Evolutionary conservation across 176 grass and related monocot genomes (phyloP), one percentile per base, ranked within the genome.

Genomic region (Aegilops longissima): DNA sequence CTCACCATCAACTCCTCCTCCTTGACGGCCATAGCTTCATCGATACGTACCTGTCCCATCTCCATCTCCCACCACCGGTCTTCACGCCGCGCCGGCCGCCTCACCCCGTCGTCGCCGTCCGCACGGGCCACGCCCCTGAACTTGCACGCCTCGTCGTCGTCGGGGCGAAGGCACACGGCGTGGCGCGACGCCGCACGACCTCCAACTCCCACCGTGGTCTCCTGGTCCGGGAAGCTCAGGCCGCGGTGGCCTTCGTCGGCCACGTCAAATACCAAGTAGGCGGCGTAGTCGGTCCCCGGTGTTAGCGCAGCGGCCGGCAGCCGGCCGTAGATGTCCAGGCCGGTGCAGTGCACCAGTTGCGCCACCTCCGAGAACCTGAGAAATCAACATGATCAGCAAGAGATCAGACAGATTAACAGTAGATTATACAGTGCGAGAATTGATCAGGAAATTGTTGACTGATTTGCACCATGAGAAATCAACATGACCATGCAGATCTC

Each of bases 1-100:
- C 70, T 74, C 17, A 66, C 76, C 76, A 58, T n/a, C 29, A 88
- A 80, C 51, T 69, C 88, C 7, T 80, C 76, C 21, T 45, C 38
- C 38, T n/a, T 36, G 11, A 23, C 5, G 21, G 21, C 24, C 24
- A 8, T 11, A 1, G 73, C 10, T 25, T 47, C 69, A 30, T 68
- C 59, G 39, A 44, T 38, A 4, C 31, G 2, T 5, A 88, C 9
- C n/a, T 36, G 40, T 8, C 89, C 89, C 67, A 91, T 73, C 81
- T 91, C 89, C 54, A 91, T 6, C 76, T 91, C 85, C 89, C 5
- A 72, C 89, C 89, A 92, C 42, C 73, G 73, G 34, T 89, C 79
- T 0, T 7, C 35, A 1, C 90, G 21, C 5, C 18, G 5, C 18
- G 18, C 25, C 16, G 90, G 86, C 36, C 40, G 23, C 25, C 66